Conservation (phyloP, 2,329 filamentous ascomycete genomes). For the Cladorrhinum sp. region DNA sequence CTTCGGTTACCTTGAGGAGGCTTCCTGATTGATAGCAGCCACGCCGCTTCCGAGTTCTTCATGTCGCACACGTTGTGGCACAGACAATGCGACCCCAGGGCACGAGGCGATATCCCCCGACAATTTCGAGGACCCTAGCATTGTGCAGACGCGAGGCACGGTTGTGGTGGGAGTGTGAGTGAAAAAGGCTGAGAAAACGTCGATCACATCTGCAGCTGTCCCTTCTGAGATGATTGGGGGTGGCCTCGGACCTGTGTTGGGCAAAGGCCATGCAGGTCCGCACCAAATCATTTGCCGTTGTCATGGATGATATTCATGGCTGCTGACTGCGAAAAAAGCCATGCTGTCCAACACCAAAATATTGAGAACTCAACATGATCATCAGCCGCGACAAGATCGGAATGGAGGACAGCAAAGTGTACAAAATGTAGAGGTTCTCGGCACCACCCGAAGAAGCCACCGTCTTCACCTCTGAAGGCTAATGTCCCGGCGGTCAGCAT, state of each 20-base stretch:
- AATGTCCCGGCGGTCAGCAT: not conserved
- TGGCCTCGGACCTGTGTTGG: not conserved
- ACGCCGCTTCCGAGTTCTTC: slow-evolving; percentile 1
- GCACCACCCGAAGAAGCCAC: not conserved
- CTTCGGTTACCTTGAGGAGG: not conserved
- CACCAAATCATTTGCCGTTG: not conserved
- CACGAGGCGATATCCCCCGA: slow-evolving; percentile 3
- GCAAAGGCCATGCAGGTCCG: slow-evolving; percentile 3
- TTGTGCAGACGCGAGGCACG: not conserved
- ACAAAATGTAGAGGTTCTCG: not conserved
- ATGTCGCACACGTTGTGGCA: slow-evolving; percentile 13
- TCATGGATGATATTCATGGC: not conserved
- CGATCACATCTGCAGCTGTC: slow-evolving; percentile 8
- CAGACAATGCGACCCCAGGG: slow-evolving; percentile 6
- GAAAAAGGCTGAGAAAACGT: slow-evolving; percentile 4
- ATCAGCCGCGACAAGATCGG: not conserved
- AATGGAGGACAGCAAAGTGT: not conserved
- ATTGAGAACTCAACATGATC: not conserved
- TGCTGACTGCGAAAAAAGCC: not conserved
- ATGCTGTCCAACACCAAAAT: slow-evolving; percentile 1
- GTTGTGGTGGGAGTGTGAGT: not conserved
- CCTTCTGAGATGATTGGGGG: not conserved
- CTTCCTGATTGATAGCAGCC: not conserved
- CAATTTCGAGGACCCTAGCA: slow-evolving; percentile 1
- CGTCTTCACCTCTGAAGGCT: not conserved